phyloP scores from a whole-genome alignment of 2,329 filamentous ascomycete genomes.

The Biscogniauxia mediterranea region DNA sequence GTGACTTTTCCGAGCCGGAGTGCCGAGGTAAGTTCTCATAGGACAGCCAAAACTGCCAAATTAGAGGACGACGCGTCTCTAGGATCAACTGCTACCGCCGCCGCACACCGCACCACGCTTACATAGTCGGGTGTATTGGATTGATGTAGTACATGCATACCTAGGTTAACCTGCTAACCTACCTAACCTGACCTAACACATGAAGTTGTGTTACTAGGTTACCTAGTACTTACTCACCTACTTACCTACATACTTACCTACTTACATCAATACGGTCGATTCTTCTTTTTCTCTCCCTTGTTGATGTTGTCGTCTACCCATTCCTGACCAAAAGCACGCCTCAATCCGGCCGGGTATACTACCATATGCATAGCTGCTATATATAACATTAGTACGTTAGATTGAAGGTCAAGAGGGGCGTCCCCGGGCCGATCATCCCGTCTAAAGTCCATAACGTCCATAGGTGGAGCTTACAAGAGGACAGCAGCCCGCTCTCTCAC shows the following conservation, averaged over 20 bases:
- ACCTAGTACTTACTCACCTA: too few relatives aligned
- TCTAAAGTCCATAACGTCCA: not conserved
- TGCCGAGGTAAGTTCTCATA: conserved; percentile 20
- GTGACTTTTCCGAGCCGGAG: conserved; percentile 16
- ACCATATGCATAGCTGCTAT: not conserved
- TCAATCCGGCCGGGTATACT: not conserved
- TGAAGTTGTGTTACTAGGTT: too few relatives aligned
- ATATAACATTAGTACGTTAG: conserved; percentile 6
- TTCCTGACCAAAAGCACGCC: too few relatives aligned
- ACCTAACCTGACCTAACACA: too few relatives aligned
- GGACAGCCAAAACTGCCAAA: not conserved
- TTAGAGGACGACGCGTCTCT: not conserved
- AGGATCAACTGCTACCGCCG: not conserved
- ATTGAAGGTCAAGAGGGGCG: conserved; percentile 1
- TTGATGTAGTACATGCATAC: too few relatives aligned
- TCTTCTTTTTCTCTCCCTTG: too few relatives aligned
- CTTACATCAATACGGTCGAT: too few relatives aligned
- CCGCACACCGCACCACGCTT: not conserved
- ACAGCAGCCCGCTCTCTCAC: not conserved
- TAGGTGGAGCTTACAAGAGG: not conserved
- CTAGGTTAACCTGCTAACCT: too few relatives aligned
- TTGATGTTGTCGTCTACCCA: too few relatives aligned
- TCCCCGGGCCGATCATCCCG: not conserved
- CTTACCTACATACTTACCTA: too few relatives aligned
- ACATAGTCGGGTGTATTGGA: not conserved